These are phyloP conservation scores for Pochonia chlamydosporia DNA, from an alignment of 2,329 filamentous ascomycete species.

Conservation along the genomic window DNA sequence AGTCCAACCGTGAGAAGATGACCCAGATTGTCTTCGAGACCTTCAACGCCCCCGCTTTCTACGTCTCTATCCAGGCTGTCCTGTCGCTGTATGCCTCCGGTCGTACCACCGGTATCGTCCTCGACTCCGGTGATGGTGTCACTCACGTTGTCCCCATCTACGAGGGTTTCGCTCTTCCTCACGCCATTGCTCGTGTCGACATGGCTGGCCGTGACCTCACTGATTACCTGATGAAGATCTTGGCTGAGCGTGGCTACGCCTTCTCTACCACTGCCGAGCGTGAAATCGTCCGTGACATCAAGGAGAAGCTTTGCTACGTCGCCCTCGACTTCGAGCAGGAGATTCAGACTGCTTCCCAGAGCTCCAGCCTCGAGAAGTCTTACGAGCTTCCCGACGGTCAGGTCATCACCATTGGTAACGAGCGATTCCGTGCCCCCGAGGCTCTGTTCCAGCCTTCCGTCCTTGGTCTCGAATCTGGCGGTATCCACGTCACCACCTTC, in stretches of 20 bases:
- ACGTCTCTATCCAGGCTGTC: slow-evolving; percentile 99
- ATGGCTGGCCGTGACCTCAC: slow-evolving; percentile 99
- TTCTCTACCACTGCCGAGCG: slow-evolving; percentile 99
- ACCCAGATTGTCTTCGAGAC: slow-evolving; percentile 99
- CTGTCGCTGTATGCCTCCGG: slow-evolving; percentile 98
- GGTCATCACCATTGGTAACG: slow-evolving; percentile 99
- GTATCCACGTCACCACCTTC: slow-evolving; percentile 99
- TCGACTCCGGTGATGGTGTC: slow-evolving; percentile 99
- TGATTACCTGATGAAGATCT: slow-evolving; percentile 99
- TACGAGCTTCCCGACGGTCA: slow-evolving; percentile 99
- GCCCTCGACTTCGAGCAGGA: slow-evolving; percentile 99
- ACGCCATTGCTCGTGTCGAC: slow-evolving; percentile 99
- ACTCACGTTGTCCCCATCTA: slow-evolving; percentile 99
- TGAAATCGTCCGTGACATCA: slow-evolving; percentile 99
- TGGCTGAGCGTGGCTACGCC: slow-evolving; percentile 98
- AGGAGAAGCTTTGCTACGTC: slow-evolving; percentile 99
- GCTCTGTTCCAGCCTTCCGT: slow-evolving; percentile 99
- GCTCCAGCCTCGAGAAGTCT: slow-evolving; percentile 98
- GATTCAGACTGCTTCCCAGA: slow-evolving; percentile 99
- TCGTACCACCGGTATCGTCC: slow-evolving; percentile 99
- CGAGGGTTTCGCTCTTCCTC: slow-evolving; percentile 99
- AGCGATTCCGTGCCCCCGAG: slow-evolving; percentile 99
- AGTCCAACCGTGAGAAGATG: slow-evolving; percentile 99
- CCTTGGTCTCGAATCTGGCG: slow-evolving; percentile 94
- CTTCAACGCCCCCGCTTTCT: slow-evolving; percentile 99